phyloP scores from a whole-genome alignment of 192 early-diverging fungal genomes.

The Coemansia sp. region DNA sequence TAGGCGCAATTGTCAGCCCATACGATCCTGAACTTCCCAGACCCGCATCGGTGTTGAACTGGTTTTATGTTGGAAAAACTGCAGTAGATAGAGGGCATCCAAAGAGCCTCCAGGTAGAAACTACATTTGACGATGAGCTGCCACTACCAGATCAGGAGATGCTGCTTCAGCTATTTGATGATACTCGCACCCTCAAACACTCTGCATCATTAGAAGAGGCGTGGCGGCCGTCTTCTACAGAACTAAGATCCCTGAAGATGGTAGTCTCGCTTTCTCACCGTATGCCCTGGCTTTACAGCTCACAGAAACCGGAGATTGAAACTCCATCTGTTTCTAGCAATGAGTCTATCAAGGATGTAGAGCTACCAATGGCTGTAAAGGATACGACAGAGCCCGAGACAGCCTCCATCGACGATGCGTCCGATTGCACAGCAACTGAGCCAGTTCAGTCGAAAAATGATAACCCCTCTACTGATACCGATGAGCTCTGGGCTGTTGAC shows the following conservation, averaged over 20 bases:
- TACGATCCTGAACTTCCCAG: slow-evolving; percentile 78
- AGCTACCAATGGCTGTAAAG: not conserved
- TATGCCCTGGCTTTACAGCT: slow-evolving; percentile 67
- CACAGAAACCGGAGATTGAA: not conserved
- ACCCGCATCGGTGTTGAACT: slow-evolving; percentile 77
- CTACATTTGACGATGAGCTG: slow-evolving; percentile 52
- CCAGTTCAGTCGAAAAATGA: not conserved
- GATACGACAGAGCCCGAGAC: not conserved
- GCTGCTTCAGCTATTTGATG: slow-evolving; percentile 60
- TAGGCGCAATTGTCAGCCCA: slow-evolving; percentile 88
- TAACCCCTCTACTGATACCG: not conserved
- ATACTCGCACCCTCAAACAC: slow-evolving; percentile 58
- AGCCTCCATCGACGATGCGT: slow-evolving; percentile 3
- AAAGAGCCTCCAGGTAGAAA: slow-evolving; percentile 64
- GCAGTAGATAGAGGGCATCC: slow-evolving; percentile 62
- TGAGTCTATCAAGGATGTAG: not conserved
- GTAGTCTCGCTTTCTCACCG: slow-evolving; percentile 63
- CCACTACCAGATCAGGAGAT: slow-evolving; percentile 53
- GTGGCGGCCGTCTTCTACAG: slow-evolving; percentile 69
- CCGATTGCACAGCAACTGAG: slow-evolving; percentile 22
- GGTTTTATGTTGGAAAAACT: slow-evolving; percentile 73
- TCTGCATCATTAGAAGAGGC: slow-evolving; percentile 65
- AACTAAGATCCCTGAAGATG: slow-evolving; percentile 70
- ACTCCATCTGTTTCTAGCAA: slow-evolving; percentile 4
- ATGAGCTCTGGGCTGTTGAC: not conserved